These are phyloP conservation scores for Dactylellina haptotyla DNA, from an alignment of 2,329 filamentous ascomycete species.

Conservation along the genomic window DNA sequence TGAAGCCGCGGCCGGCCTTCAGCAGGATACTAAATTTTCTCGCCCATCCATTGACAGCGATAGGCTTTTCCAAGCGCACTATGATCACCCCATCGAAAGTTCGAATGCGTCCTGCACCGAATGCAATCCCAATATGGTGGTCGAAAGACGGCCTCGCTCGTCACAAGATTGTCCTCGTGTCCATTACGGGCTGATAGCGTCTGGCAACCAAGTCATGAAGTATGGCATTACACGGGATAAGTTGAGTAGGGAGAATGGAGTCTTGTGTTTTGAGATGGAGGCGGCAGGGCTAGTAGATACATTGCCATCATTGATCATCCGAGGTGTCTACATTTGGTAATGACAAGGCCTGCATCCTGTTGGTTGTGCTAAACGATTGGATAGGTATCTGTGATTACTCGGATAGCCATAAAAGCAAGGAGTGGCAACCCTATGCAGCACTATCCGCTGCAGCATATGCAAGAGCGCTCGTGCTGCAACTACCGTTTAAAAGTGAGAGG, in stretches of 20 bases:
- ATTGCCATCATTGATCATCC: slow-evolving; percentile 6
- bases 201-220: slow-evolving; percentile 7
- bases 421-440: slow-evolving; percentile 16
- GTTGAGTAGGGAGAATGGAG: background rate
- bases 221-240: background rate
- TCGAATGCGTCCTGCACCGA: slow-evolving; percentile 16
- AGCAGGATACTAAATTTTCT: background rate
- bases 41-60: slow-evolving; percentile 8
- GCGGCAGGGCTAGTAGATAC: slow-evolving; percentile 1
- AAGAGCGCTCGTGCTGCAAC: background rate
- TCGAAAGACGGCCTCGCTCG: no score
- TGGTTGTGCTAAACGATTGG: no score
- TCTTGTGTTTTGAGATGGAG: slow-evolving; percentile 16
- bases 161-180: no score
- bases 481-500: background rate
- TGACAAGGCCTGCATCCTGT: no score
- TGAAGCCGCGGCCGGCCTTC: background rate
- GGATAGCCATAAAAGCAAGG: slow-evolving; percentile 24
- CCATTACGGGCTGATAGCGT: slow-evolving; percentile 17
- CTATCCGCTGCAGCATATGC: slow-evolving; percentile 4
- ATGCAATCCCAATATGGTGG: no score
- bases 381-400: slow-evolving; percentile 20
- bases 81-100: slow-evolving; percentile 16
- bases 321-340: no score
- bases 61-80: slow-evolving; percentile 22